Conservation (phyloP, 345 rosid genomes). For the Citrus sinensis region DVS_A1.0 CM039165.1:35853001-35853500, state of each 20-base stretch:
- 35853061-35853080: slow-evolving; percentile 87
- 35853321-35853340: slow-evolving; percentile 63
- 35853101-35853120: slow-evolving; percentile 96
- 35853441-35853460: slow-evolving; percentile 94
- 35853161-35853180: slow-evolving; percentile 86
- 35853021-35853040: slow-evolving; percentile 64
- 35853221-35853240: slow-evolving; percentile 31
- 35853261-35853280: slow-evolving; percentile 89
- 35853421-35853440: slow-evolving; percentile 92
- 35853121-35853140: slow-evolving; percentile 91
- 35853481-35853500: slow-evolving; percentile 90
- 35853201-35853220: slow-evolving; percentile 71
- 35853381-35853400: slow-evolving; percentile 92
- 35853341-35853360: slow-evolving; percentile 95
- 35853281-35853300: slow-evolving; percentile 96
- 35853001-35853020: slow-evolving; percentile 70
- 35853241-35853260: slow-evolving; percentile 49
- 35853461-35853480: slow-evolving; percentile 90
- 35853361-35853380: slow-evolving; percentile 89
- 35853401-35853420: slow-evolving; percentile 91
- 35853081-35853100: slow-evolving; percentile 89
- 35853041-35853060: slow-evolving; percentile 55
- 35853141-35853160: slow-evolving; percentile 90
- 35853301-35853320: slow-evolving; percentile 88
- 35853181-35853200: slow-evolving; percentile 97